Conservation (phyloP, 352 stramenopile genomes). For the Globisporangium abappressorium region DNA sequence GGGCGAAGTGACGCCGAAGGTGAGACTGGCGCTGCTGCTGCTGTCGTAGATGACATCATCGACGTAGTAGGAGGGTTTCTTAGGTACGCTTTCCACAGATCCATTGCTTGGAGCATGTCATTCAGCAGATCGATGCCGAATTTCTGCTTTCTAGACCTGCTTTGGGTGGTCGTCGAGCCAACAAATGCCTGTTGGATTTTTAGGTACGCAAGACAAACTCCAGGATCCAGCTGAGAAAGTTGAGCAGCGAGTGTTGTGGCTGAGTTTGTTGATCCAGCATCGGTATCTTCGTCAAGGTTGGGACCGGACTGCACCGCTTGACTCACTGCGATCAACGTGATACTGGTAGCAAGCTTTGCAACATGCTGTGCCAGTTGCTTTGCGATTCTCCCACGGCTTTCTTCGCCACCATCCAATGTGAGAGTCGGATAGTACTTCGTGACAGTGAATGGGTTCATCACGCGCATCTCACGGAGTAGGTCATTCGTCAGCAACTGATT, state of each 20-base stretch:
- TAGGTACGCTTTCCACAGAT: slow-evolving; percentile 31
- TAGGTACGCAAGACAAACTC: slow-evolving; percentile 9
- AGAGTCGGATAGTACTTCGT: neutral
- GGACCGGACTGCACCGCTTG: neutral
- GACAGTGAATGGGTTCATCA: neutral
- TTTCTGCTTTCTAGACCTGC: neutral
- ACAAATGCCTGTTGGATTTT: slow-evolving; percentile 25
- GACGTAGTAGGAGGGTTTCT: neutral
- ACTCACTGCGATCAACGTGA: neutral
- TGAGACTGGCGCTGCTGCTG: slow-evolving; percentile 5
- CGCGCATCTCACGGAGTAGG: neutral
- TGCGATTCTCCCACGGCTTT: neutral
- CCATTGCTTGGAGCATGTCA: slow-evolving; percentile 29
- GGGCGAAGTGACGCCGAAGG: slow-evolving; percentile 5
- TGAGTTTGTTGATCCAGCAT: neutral
- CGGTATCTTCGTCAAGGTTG: neutral
- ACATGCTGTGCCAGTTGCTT: slow-evolving; percentile 6
- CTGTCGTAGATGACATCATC: neutral
- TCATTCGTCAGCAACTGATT: slow-evolving; percentile 4
- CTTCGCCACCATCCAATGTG: neutral
- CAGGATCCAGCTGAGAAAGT: slow-evolving; percentile 1
- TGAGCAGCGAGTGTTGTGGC: neutral
- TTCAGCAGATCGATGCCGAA: slow-evolving; percentile 14
- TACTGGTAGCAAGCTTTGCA: neutral
- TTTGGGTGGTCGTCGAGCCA: neutral